phyloP scores from a whole-genome alignment of 2,329 filamentous ascomycete genomes.

The Beauveria australis region DNA sequence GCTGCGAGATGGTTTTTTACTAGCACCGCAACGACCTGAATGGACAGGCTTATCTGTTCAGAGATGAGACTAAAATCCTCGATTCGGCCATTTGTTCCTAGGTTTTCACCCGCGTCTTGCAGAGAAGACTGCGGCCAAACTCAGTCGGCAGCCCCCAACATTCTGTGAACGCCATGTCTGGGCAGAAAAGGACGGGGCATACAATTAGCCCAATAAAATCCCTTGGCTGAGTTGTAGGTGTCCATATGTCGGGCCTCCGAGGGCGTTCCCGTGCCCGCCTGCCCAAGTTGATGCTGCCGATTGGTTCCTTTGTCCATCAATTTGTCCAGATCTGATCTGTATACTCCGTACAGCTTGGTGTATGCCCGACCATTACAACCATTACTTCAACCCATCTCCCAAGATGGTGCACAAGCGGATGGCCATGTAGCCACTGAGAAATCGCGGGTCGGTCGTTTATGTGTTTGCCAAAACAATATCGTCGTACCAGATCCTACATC shows the following conservation, averaged over 20 bases:
- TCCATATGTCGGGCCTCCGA: neutral
- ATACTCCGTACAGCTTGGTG: neutral
- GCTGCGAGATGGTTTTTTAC: neutral
- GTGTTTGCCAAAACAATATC: neutral
- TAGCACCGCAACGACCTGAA: neutral
- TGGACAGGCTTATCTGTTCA: neutral
- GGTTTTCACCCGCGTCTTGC: neutral
- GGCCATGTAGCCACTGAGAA: neutral
- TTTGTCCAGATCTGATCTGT: neutral
- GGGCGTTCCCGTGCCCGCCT: neutral
- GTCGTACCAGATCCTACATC: neutral
- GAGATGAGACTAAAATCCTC: neutral
- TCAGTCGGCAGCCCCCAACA: neutral
- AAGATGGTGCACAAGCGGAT: neutral
- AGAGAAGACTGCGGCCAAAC: no score
- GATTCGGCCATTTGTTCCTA: neutral
- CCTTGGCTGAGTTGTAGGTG: neutral
- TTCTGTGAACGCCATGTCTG: neutral
- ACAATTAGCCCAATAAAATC: neutral
- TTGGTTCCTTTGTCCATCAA: neutral
- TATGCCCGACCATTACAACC: neutral
- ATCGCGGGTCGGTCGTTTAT: neutral
- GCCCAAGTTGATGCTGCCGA: neutral
- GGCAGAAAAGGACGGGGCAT: neutral
- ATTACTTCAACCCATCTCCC: neutral